Evolutionary conservation across 2,329 filamentous ascomycete genomes (phyloP), one percentile per base, ranked within the genome.

Genomic region (Incumbomyces lentus): DNA sequence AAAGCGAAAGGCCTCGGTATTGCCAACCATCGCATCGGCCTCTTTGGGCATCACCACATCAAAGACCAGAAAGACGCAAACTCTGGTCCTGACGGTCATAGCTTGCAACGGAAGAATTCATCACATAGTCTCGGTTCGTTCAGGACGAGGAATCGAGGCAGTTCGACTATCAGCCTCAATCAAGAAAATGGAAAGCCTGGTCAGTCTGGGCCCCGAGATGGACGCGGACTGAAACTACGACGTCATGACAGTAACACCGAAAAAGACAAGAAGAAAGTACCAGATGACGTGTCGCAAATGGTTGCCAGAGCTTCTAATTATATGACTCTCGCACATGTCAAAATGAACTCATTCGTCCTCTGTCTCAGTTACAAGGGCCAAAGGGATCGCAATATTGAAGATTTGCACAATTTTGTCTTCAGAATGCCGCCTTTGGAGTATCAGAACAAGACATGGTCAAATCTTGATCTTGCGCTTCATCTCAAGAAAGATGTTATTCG

Each of bases 361-460:
- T 98, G 92, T 62, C 74, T 98, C 22, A 93, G 86, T 61, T 95
- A 95, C 74, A 95, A 96, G 65, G 92, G 93, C 60, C 93, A 88
- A 63, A 87, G 89, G 37, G 86, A 94, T 54, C 86, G 89, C 61
- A 98, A 96, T 59, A 76, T 98, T 48, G 88, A 95, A 67, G 93
- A 98, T 64, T 84, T 98, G 13, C 90, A 98, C 66, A 84, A 96
- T 61, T 93, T 98, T 56, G 92, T 98, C 40, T 98, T 98, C 76
- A 82, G 87, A 30, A 79, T 98, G 67, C 92, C 92, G 2, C 84
- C 85, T 2, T 81, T 98, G 39, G 92, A 98, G 63, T 96, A 95
- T 69, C 81, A 87, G 53, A 98, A 98, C 73, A 98, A 98, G 72
- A 96, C 89, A 7, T 98, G 92, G 92, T 95, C 88, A 6, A 98